Percentiles rank a stretch among this genome's conserved stretches.
phyloP scores from a whole-genome alignment of 2,329 filamentous ascomycete species.

The Curvularia sp. region DNA sequence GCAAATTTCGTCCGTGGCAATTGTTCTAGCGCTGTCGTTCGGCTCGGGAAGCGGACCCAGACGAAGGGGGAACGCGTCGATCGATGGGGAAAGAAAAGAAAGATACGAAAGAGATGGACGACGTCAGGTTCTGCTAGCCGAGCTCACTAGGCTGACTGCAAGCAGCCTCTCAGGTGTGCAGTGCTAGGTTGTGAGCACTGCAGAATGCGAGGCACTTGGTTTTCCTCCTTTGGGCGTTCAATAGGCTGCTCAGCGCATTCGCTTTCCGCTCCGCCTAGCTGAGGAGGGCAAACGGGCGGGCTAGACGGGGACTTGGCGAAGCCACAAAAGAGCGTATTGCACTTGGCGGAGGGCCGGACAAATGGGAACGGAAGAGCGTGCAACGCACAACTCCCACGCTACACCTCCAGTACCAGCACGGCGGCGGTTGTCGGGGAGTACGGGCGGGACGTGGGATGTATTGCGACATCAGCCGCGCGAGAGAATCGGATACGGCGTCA shows the following conservation, averaged over 20 bases:
- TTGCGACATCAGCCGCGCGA: background rate
- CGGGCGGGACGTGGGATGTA: background rate
- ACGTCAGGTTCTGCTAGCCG: background rate
- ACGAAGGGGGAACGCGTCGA: background rate
- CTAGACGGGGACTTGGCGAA: conserved; percentile 1
- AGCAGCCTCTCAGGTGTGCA: background rate
- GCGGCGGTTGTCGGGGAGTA: background rate
- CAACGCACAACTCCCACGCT: background rate
- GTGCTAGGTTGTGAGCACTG: background rate
- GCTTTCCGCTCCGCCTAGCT: conserved; percentile 8
- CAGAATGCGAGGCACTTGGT: background rate
- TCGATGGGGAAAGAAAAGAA: background rate
- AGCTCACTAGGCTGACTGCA: background rate
- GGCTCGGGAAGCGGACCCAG: background rate
- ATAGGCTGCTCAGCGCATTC: background rate
- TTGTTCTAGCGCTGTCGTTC: background rate
- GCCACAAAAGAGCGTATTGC: conserved; percentile 1
- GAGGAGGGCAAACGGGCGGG: background rate
- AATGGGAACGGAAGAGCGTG: conserved; percentile 8
- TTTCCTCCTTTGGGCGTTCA: background rate
- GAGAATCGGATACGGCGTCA: background rate
- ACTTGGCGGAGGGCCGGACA: conserved; percentile 4
- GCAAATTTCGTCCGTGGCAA: background rate
- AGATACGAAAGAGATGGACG: background rate
- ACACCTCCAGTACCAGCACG: background rate